These are phyloP conservation scores for Mycena sanguinolenta DNA, from an alignment of 768 basidiomycete species.

Conservation along the genomic window DNA sequence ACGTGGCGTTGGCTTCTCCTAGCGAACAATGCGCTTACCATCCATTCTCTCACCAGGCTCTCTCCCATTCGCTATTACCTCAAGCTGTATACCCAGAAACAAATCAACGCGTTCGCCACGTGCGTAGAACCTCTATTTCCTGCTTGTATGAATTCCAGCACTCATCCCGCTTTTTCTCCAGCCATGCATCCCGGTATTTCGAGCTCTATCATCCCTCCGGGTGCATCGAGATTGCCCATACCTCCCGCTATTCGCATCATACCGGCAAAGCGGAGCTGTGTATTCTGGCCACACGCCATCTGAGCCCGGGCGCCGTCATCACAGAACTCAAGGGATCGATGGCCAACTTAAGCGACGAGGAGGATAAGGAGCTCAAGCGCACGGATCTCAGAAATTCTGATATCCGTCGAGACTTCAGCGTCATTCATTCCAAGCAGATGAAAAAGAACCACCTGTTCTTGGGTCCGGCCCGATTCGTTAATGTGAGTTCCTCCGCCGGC, in stretches of 20 bases:
- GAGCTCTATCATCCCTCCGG: conserved; percentile 89
- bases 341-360: conserved; percentile 88
- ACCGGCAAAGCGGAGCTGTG: conserved; percentile 93
- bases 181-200: conserved; percentile 90
- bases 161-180: conserved; percentile 65
- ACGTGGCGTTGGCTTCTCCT: conserved; percentile 50
- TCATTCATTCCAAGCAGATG: conserved; percentile 92
- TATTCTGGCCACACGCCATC: conserved; percentile 83
- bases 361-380: conserved; percentile 88
- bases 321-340: conserved; percentile 92
- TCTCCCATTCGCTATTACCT: conserved; percentile 83
- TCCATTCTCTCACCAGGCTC: conserved; percentile 62
- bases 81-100: conserved; percentile 81
- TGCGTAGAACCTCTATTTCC: conserved; percentile 61
- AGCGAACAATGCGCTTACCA: conserved; percentile 41
- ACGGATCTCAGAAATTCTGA: conserved; percentile 82
- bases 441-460: conserved; percentile 94
- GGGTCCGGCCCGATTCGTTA: conserved; percentile 93
- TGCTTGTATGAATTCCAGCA: conserved; percentile 25
- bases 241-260: conserved; percentile 86
- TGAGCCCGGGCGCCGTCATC: conserved; percentile 79
- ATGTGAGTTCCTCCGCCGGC: conserved; percentile 66
- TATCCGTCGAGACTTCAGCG: conserved; percentile 90
- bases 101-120: conserved; percentile 94
- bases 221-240: conserved; percentile 90